A percentile compares a stretch with the other conserved stretches of the same genome.
phyloP scores from a whole-genome alignment of 1,284 basidiomycete species.

The Hortiboletus rubellus region DNA sequence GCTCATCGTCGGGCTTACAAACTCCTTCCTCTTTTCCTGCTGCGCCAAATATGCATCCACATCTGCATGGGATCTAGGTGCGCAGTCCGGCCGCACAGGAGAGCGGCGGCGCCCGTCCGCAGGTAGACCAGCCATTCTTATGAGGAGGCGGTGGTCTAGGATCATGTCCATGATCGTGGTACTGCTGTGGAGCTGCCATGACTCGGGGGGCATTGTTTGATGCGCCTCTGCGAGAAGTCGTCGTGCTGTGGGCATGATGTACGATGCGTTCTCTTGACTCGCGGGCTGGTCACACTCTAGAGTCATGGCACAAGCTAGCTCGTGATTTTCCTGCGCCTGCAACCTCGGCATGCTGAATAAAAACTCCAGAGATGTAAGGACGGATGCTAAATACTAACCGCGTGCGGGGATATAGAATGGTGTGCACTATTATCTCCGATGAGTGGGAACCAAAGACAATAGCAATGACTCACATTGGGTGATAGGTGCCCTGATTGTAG shows the following conservation, averaged over 20 bases:
- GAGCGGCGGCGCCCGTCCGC: constrained; percentile 3
- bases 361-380: not conserved
- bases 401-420: not conserved
- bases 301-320: not conserved
- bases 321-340: constrained; percentile 1
- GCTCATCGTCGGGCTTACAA: constrained; percentile 29
- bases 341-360: constrained; percentile 12
- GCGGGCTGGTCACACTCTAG: not conserved
- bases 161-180: constrained; percentile 43
- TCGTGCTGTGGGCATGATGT: constrained; percentile 9
- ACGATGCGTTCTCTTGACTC: not conserved
- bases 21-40: constrained; percentile 24
- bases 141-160: constrained; percentile 34
- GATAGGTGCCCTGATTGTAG: constrained; percentile 11
- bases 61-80: constrained; percentile 26
- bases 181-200: constrained; percentile 23
- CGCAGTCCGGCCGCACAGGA: constrained; percentile 27
- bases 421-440: constrained; percentile 5
- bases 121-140: constrained; percentile 8
- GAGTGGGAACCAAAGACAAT: constrained; percentile 21
- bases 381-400: constrained; percentile 10
- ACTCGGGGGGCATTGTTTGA: constrained; percentile 27
- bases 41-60: constrained; percentile 42
- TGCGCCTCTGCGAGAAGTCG: constrained; percentile 31
- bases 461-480: constrained; percentile 21